Conservation (phyloP, 805 yeast genomes). For the Schwanniomyces polymorphus region DNA sequence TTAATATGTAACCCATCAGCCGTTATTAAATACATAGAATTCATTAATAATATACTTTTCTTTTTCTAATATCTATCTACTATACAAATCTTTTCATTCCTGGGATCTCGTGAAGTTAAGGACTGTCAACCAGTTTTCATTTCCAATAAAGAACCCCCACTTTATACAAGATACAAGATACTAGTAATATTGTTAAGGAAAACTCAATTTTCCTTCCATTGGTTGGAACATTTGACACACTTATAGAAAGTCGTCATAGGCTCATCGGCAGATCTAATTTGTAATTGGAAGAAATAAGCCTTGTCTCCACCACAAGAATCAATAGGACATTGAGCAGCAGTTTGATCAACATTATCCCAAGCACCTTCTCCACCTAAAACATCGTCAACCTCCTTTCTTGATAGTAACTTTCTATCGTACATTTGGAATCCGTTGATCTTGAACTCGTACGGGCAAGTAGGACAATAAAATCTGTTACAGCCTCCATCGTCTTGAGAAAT, state of each 20-base stretch:
- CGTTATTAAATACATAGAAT: no score
- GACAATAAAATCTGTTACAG: slow-evolving; percentile 75
- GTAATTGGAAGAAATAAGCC: slow-evolving; percentile 96
- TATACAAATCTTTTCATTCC: no score
- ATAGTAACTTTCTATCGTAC: slow-evolving; percentile 79
- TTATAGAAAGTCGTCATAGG: slow-evolving; percentile 99
- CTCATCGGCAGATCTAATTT: slow-evolving; percentile 97
- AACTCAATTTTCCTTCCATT: slow-evolving; percentile 90
- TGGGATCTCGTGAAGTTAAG: neutral
- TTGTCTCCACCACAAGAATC: slow-evolving; percentile 83
- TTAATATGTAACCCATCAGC: no score
- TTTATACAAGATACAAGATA: neutral
- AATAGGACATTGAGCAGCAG: slow-evolving; percentile 87
- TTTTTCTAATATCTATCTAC: no score
- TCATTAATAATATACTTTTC: no score
- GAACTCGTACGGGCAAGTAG: slow-evolving; percentile 94
- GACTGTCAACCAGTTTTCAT: neutral
- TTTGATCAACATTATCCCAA: slow-evolving; percentile 98
- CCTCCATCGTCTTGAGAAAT: slow-evolving; percentile 57
- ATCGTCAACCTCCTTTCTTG: slow-evolving; percentile 91
- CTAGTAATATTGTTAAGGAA: neutral
- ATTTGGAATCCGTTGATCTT: slow-evolving; percentile 81
- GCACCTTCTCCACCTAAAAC: slow-evolving; percentile 96
- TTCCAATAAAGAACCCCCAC: neutral
- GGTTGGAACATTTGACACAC: slow-evolving; percentile 89